Percentiles rank a stretch among this genome's conserved stretches.
Conservation (phyloP, 306 rosid species). For the Echinosophora koreensis region DNA sequence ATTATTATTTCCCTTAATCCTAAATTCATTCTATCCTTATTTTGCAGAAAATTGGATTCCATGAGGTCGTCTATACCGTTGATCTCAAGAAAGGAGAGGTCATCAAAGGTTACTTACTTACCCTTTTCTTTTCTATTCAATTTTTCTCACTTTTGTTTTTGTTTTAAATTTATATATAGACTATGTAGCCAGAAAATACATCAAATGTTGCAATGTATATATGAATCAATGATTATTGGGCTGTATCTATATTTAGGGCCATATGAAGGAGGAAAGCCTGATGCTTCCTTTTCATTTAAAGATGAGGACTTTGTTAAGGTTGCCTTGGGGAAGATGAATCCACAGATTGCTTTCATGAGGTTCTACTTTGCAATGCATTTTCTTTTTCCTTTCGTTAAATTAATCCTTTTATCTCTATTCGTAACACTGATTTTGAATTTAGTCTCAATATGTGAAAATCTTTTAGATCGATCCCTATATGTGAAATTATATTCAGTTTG, state of each 20-base stretch:
- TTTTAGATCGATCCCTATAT: no score
- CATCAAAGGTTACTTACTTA: conserved; percentile 57
- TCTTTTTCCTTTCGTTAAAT: neutral
- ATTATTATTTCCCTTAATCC: neutral
- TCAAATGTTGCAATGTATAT: neutral
- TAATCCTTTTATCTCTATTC: no score
- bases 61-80: conserved; percentile 75
- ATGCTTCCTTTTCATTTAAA: conserved; percentile 85
- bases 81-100: conserved; percentile 95
- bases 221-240: neutral
- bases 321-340: conserved; percentile 91
- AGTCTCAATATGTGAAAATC: no score
- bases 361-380: conserved; percentile 36
- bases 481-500: no score
- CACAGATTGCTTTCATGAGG: conserved; percentile 96
- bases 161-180: no score
- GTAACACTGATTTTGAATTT: no score
- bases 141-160: no score
- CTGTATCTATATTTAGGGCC: conserved; percentile 59
- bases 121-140: no score
- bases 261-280: conserved; percentile 89
- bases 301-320: conserved; percentile 92
- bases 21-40: neutral
- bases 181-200: no score
- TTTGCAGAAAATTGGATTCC: conserved; percentile 81